Conservation (phyloP, 208 protist genomes). For the Trichomonas gallinae region DNA sequence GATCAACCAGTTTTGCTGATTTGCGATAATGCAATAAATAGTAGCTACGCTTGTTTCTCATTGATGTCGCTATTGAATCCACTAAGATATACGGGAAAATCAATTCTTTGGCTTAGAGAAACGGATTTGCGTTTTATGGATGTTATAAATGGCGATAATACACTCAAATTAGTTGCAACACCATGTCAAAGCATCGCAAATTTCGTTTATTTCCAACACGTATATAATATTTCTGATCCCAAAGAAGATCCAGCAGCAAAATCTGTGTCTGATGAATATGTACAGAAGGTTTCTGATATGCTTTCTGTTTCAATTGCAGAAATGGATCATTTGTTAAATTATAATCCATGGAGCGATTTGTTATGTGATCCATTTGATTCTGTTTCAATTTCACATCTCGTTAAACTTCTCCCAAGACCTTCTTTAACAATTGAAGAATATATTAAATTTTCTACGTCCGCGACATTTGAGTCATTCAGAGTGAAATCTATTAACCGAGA, state of each 20-base stretch:
- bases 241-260: not conserved
- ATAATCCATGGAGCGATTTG: not conserved
- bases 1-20: not conserved
- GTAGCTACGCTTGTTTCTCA: not conserved
- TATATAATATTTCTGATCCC: not conserved
- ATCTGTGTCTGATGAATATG: not conserved
- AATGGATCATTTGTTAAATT: not conserved
- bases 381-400: not conserved
- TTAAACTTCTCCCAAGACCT: not conserved
- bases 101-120: not conserved
- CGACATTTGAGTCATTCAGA: not conserved
- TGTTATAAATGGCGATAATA: not conserved
- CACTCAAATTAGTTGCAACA: not conserved
- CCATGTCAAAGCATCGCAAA: not conserved
- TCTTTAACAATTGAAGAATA: not conserved
- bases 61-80: not conserved
- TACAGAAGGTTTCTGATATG: not conserved
- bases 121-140: not conserved
- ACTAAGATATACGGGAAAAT: not conserved
- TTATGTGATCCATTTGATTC: not conserved
- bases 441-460: not conserved
- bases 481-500: not conserved
- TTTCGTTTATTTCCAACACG: not conserved
- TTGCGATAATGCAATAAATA: not conserved
- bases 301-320: not conserved